These are phyloP conservation scores for Dissophora ornata DNA, from an alignment of 192 early-diverging fungal genomes.

Conservation along the genomic window DNA sequence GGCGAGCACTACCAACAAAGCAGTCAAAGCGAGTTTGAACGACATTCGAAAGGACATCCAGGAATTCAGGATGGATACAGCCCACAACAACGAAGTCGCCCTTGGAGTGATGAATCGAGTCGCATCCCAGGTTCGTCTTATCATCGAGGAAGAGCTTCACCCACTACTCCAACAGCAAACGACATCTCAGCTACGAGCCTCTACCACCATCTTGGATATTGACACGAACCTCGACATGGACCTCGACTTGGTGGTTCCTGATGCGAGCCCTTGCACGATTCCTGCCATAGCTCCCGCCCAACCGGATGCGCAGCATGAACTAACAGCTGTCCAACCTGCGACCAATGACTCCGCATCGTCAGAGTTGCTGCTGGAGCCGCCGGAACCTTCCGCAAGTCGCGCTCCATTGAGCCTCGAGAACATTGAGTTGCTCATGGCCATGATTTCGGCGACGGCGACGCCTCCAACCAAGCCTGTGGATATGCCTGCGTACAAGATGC, in stretches of 20 bases:
- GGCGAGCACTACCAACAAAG: background rate
- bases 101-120: background rate
- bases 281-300: too few species aligned
- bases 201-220: too few species aligned
- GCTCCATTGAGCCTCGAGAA: background rate
- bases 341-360: too few species aligned
- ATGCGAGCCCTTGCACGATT: too few species aligned
- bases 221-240: too few species aligned
- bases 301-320: too few species aligned
- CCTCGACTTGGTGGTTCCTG: too few species aligned
- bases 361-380: too few species aligned
- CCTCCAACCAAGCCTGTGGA: conserved; percentile 1
- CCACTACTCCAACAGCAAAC: background rate
- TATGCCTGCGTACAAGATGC: conserved; percentile 1
- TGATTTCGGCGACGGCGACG: background rate
- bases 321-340: too few species aligned
- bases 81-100: background rate
- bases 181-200: background rate
- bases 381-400: too few species aligned
- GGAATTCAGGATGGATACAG: background rate
- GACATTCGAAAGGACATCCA: background rate
- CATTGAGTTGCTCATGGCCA: background rate
- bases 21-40: background rate
- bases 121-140: background rate
- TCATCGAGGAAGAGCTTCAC: background rate